phyloP scores from a whole-genome alignment of 2,329 filamentous ascomycete genomes.

The Bipolaris zeicola region DNA sequence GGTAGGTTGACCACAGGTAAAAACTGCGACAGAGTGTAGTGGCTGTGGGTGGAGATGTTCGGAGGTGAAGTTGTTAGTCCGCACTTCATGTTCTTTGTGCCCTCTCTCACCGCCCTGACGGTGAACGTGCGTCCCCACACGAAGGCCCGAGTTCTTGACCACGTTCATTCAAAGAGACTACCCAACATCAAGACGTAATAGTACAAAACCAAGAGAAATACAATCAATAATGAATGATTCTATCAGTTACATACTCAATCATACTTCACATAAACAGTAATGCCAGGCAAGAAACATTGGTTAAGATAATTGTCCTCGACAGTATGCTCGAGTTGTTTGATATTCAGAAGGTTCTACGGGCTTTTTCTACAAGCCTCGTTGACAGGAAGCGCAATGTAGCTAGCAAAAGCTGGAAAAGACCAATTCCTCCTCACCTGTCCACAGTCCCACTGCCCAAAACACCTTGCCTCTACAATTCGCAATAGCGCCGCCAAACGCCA shows the following conservation, averaged over 20 bases:
- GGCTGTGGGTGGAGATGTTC: constrained; percentile 7
- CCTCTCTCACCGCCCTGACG: constrained; percentile 22
- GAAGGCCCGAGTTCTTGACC: background rate
- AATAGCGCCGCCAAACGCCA: constrained; percentile 16
- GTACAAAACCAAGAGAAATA: background rate
- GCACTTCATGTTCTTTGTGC: constrained; percentile 25
- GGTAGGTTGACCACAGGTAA: background rate
- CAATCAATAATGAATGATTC: too few species aligned
- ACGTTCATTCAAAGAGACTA: background rate
- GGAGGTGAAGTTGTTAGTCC: constrained; percentile 16
- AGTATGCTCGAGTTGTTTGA: constrained; percentile 12
- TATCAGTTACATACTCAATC: background rate
- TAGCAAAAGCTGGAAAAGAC: constrained; percentile 5
- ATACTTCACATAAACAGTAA: background rate
- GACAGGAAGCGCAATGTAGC: constrained; percentile 1
- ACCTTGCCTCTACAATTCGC: background rate
- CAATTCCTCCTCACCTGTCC: background rate
- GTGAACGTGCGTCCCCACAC: constrained; percentile 7
- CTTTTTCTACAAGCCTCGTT: constrained; percentile 5
- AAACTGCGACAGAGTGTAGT: background rate
- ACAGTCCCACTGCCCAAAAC: background rate
- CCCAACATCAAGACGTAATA: background rate
- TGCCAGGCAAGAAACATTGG: background rate
- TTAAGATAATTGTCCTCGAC: constrained; percentile 4
- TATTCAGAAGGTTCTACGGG: constrained; percentile 19